Percentiles rank a stretch among this genome's conserved stretches.
phyloP scores from a whole-genome alignment of 225 moss, liverwort and hornwort genomes.

The Pseudisothecium myosuroides region DNA sequence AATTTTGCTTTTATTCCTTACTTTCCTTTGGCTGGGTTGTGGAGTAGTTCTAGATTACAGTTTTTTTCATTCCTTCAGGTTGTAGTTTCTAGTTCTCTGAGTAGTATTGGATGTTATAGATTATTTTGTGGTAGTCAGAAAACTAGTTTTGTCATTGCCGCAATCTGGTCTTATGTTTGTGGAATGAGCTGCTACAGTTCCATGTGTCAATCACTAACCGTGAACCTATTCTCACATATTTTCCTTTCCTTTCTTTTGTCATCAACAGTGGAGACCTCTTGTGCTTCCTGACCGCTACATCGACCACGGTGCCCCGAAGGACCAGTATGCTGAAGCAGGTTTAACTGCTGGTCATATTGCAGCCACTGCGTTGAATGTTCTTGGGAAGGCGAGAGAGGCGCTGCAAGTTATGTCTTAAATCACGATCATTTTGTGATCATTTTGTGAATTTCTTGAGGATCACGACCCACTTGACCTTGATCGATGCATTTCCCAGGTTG shows the following conservation, averaged over 20 bases:
- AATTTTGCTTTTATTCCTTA: neutral
- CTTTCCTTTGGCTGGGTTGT: neutral
- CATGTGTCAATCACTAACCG: neutral
- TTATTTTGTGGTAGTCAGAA: neutral
- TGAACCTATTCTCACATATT: neutral
- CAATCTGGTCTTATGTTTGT: neutral
- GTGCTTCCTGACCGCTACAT: conserved; percentile 75
- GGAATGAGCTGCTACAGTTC: neutral
- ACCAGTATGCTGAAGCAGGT: conserved; percentile 62
- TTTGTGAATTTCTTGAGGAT: neutral
- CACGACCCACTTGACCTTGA: neutral
- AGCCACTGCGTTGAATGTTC: conserved; percentile 50
- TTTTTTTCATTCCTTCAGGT: too few species aligned
- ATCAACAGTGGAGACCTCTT: conserved; percentile 59
- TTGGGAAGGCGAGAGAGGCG: conserved; percentile 57
- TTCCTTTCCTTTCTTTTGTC: neutral
- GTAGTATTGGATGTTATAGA: neutral
- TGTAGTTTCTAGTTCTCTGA: neutral
- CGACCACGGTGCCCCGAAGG: conserved; percentile 63
- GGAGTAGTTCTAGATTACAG: neutral
- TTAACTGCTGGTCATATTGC: conserved; percentile 63
- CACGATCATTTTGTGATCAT: neutral
- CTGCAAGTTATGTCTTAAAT: conserved; percentile 30
- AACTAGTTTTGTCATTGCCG: neutral
- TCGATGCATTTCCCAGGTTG: neutral